phyloP scores from a whole-genome alignment of 2,329 filamentous ascomycete genomes.

The Sporothrix phasma region DNA sequence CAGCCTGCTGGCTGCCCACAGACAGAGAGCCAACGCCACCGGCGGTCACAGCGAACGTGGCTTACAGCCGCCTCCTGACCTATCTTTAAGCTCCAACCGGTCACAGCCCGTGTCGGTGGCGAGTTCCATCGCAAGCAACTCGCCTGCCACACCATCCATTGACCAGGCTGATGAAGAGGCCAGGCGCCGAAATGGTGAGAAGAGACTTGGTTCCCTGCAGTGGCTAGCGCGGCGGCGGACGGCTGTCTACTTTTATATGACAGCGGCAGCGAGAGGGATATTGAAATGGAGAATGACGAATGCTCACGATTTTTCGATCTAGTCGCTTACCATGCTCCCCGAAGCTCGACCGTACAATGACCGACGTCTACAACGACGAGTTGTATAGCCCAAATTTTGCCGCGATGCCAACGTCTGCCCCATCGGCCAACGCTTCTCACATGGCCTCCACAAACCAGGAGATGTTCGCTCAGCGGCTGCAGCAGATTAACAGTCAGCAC shows the following conservation, averaged over 20 bases:
- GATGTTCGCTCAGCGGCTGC: conserved; percentile 64
- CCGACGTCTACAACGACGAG: conserved; percentile 75
- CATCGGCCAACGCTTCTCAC: conserved; percentile 32
- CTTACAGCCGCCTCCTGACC: conserved; percentile 38
- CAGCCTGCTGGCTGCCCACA: conserved; percentile 31
- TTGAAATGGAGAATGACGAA: conserved; percentile 33
- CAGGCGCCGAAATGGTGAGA: conserved; percentile 47
- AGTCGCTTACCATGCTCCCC: conserved; percentile 53
- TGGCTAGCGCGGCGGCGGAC: conserved; percentile 2
- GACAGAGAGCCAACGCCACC: conserved; percentile 22
- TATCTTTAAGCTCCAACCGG: conserved; percentile 30
- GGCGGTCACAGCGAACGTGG: conserved; percentile 28
- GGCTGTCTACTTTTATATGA: conserved; percentile 11
- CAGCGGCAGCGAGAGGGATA: conserved; percentile 20
- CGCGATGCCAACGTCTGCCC: conserved; percentile 46
- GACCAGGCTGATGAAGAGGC: conserved; percentile 37
- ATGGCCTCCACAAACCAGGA: conserved; percentile 44
- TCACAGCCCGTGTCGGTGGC: conserved; percentile 48
- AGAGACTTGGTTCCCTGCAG: not conserved
- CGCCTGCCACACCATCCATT: conserved; percentile 47
- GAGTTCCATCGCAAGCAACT: conserved; percentile 48
- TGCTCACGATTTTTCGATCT: conserved; percentile 55
- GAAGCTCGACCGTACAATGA: conserved; percentile 77
- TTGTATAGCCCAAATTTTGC: conserved; percentile 64
- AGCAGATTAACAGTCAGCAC: conserved; percentile 68